Base-by-base conservation (phyloP, 2,329 filamentous ascomycete species). In the Sporothrix brasiliensis region DNA sequence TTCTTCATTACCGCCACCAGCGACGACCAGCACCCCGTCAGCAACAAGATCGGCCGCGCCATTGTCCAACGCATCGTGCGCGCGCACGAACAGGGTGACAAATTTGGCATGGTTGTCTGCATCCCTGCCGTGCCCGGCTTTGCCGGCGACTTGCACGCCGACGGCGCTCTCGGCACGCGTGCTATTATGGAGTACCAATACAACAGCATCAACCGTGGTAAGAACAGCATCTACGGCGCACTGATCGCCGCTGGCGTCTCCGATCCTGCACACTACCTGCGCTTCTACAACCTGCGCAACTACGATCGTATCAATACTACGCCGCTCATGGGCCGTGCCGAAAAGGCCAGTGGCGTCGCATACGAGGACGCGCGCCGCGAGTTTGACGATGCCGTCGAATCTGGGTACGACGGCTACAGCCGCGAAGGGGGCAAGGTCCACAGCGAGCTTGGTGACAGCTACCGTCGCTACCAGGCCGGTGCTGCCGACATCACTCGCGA, bases 161-260 rank as follows among this genome's bases (percentile, higher is more conserved):
- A 94, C 68, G 89, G 87, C 27, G 89, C 90, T 10, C 83, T 94
- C 1, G 91, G 91, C 27, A 95, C 92, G 0, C 85, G 92, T 49
- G 92, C 92, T 5, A 94, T 96, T 76, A 94, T 95, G 91, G 92
- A 95, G 77, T 94, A 91, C 78, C 92, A 95, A 77, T 94, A 95
- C 80, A 84, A 88, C 76, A 91, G 88, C 67, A 95, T 95, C 80
- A 91, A 88, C 79, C 88, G 92, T 49, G 91, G 91, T 44, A 91
- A 91, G 2, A 81, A 92, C 78, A 91, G 88, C 71, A 95, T 96
- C 77, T 89, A 94, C 77, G 91, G 94, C 78, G 84, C 84, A 60
- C 85, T 94, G 68, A 82, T 83, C 21, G 83, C 85, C 69, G 85
- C 86, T 44, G 91, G 92, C 10, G 84, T 93, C 66, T 84, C 81